Conservation (phyloP, 345 rosid genomes). For the Eucalyptus cloeziana region DNA sequence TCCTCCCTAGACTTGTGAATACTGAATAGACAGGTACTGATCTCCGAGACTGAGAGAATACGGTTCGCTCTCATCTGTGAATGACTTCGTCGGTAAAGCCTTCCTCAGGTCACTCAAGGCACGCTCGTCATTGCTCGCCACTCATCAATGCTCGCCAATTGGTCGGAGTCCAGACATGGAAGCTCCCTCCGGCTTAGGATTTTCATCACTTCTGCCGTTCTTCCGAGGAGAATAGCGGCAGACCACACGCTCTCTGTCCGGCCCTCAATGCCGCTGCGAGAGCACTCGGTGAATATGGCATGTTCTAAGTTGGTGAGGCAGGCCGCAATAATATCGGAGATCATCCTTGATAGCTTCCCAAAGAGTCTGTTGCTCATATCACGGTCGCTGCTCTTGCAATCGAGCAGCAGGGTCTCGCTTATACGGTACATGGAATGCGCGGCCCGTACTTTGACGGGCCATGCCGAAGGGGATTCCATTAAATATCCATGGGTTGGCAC, state of each 20-base stretch:
- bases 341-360: slow-evolving; percentile 22
- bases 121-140: slow-evolving; percentile 24
- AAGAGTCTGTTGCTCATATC: slow-evolving; percentile 20
- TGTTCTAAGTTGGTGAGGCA: slow-evolving; percentile 59
- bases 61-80: neutral
- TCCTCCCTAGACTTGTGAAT: neutral
- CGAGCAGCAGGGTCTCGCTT: slow-evolving; percentile 41
- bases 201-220: slow-evolving; percentile 37
- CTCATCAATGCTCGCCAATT: slow-evolving; percentile 39
- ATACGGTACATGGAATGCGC: slow-evolving; percentile 80
- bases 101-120: slow-evolving; percentile 5
- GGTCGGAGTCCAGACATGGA: slow-evolving; percentile 24
- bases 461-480: slow-evolving; percentile 40
- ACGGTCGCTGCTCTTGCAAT: neutral
- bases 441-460: slow-evolving; percentile 63
- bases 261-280: slow-evolving; percentile 33
- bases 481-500: slow-evolving; percentile 7
- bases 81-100: neutral
- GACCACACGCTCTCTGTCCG: slow-evolving; percentile 40
- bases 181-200: slow-evolving; percentile 24
- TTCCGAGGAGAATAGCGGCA: slow-evolving; percentile 55
- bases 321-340: slow-evolving; percentile 65
- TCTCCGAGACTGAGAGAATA: neutral
- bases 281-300: slow-evolving; percentile 41
- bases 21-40: neutral